These are phyloP conservation scores for Naganishia friedmannii DNA, from an alignment of 768 basidiomycete species.

Conservation along the genomic window DNA sequence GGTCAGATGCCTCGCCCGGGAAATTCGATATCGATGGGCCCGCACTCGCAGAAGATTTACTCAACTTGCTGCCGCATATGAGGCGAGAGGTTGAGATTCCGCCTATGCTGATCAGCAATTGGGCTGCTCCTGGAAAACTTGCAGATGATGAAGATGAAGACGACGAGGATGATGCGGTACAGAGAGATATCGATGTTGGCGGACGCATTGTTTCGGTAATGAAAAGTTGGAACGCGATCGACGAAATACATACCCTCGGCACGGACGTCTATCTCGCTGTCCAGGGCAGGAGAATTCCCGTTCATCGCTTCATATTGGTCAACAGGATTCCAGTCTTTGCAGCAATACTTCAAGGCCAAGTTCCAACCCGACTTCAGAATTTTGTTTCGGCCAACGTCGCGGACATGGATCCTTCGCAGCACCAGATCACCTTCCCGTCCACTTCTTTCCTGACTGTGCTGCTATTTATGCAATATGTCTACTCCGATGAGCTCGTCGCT, in stretches of 20 bases:
- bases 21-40: conserved; percentile 62
- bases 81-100: conserved; percentile 38
- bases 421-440: conserved; percentile 16
- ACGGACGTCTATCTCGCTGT: conserved; percentile 37
- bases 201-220: conserved; percentile 44
- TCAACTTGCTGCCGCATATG: conserved; percentile 65
- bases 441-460: conserved; percentile 61
- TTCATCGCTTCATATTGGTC: conserved; percentile 66
- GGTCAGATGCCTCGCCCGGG: conserved; percentile 65
- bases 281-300: conserved; percentile 56
- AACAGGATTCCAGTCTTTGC: conserved; percentile 53
- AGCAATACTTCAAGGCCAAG: conserved; percentile 1
- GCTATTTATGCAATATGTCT: conserved; percentile 78
- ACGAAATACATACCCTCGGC: conserved; percentile 31
- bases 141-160: conserved; percentile 55
- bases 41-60: conserved; percentile 65
- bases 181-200: conserved; percentile 44
- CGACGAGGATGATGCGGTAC: conserved; percentile 51
- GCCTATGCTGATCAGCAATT: conserved; percentile 35
- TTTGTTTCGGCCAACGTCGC: conserved; percentile 8
- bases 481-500: conserved; percentile 76
- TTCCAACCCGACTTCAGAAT: conserved; percentile 23
- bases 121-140: conserved; percentile 20
- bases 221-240: conserved; percentile 42
- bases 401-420: conserved; percentile 9